Evolutionary conservation across 1,139 yeast species (phyloP).

Genomic region (Sugiyamaella japonica): DNA sequence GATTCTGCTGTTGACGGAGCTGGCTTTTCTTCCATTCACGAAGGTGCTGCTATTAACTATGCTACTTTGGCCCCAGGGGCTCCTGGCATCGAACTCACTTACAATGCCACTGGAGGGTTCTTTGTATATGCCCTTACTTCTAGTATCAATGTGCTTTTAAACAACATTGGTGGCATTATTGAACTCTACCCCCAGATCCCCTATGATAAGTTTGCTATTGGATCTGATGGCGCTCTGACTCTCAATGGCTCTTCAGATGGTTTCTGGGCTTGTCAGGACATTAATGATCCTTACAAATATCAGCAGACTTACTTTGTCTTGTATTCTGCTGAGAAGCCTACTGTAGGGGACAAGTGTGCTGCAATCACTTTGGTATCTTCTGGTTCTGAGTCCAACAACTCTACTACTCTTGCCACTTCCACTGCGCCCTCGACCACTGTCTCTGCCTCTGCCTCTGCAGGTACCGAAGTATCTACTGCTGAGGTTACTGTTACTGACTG

Average conservation of each 20-base stretch:
- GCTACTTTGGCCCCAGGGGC: constrained; percentile 41
- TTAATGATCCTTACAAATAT: constrained; percentile 48
- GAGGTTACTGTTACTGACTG: constrained; percentile 10
- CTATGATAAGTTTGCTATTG: constrained; percentile 22
- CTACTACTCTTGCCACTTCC: constrained; percentile 3
- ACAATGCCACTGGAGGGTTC: constrained; percentile 6
- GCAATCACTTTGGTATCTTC: constrained; percentile 11
- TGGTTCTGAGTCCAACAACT: no score
- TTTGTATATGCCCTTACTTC: not conserved
- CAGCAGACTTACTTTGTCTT: constrained; percentile 40
- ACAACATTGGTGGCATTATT: constrained; percentile 9
- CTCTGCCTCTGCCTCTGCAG: not conserved
- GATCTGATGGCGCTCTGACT: constrained; percentile 35
- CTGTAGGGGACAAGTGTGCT: constrained; percentile 16
- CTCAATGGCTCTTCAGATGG: constrained; percentile 41
- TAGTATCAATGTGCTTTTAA: not conserved
- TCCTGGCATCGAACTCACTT: constrained; percentile 19
- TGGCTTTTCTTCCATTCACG: constrained; percentile 46
- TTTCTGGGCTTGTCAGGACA: constrained; percentile 47
- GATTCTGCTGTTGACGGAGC: constrained; percentile 32
- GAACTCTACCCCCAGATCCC: constrained; percentile 15
- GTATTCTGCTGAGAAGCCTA: constrained; percentile 11
- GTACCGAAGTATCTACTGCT: constrained; percentile 6
- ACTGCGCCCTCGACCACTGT: not conserved
- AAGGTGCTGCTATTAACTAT: constrained; percentile 59